Percentiles rank a stretch among this genome's conserved stretches.
Conservation (phyloP, 2,329 filamentous ascomycete genomes). For the Aspergillus sp. region DNA sequence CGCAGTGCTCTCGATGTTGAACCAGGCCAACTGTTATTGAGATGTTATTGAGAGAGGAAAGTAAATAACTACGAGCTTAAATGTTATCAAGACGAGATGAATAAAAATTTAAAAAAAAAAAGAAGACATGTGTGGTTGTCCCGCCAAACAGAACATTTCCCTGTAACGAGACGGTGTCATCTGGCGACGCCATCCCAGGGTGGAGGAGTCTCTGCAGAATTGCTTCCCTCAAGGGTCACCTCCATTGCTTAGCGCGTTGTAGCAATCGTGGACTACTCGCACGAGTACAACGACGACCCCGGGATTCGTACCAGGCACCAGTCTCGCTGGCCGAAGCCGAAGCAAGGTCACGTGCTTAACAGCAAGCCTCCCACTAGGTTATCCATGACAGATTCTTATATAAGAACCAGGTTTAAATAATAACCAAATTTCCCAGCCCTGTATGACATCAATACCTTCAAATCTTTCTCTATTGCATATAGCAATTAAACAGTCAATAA, state of each 20-base stretch:
- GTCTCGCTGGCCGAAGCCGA: conserved; percentile 30
- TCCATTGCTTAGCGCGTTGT: conserved; percentile 48
- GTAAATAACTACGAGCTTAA: not conserved
- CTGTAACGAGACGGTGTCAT: conserved; percentile 43
- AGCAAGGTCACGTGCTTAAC: conserved; percentile 33
- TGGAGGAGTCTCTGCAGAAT: conserved; percentile 52
- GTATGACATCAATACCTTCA: no score
- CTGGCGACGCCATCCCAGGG: conserved; percentile 50
- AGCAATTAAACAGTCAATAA: no score
- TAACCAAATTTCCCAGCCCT: not conserved
- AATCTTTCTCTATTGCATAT: no score
- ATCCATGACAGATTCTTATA: conserved; percentile 35
- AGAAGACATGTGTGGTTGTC: conserved; percentile 28
- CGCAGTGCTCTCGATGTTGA: no score
- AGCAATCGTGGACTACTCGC: conserved; percentile 50
- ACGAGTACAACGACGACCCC: conserved; percentile 49
- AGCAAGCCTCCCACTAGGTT: conserved; percentile 34
- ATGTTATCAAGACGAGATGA: not conserved
- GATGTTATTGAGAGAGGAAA: no score
- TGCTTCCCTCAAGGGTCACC: conserved; percentile 51
- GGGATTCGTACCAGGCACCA: conserved; percentile 51
- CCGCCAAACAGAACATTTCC: conserved; percentile 29
- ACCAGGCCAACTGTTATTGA: no score
- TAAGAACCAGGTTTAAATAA: not conserved
- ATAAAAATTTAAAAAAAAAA: conserved; percentile 9